Percentiles rank a stretch among this genome's conserved stretches.
Evolutionary conservation across 1,139 yeast species (phyloP).

Genomic region (Debaryomyces subglobosus): DNA sequence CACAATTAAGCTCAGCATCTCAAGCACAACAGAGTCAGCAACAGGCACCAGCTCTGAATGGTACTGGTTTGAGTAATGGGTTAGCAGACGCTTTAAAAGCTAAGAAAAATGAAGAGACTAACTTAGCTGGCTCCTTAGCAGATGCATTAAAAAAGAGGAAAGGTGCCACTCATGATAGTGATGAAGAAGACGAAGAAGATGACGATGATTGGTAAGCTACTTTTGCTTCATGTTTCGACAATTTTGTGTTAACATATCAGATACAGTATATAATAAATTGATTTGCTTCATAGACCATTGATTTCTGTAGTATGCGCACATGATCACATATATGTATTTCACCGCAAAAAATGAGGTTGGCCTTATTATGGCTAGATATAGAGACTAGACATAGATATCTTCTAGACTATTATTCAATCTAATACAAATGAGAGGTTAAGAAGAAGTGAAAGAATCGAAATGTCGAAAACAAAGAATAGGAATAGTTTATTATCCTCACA

Average conservation of each 20-base stretch:
- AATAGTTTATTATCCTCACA: constrained; percentile 39
- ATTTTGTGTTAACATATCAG: neutral
- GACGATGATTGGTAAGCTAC: constrained; percentile 45
- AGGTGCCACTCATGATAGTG: constrained; percentile 71
- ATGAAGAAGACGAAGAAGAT: constrained; percentile 77
- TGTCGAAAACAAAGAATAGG: constrained; percentile 42
- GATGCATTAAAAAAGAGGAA: constrained; percentile 87
- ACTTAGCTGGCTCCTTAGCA: constrained; percentile 84
- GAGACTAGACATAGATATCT: neutral
- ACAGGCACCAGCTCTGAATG: constrained; percentile 16
- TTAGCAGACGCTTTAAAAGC: constrained; percentile 76
- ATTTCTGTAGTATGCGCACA: neutral
- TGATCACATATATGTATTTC: neutral
- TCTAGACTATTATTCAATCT: neutral
- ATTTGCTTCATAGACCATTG: neutral
- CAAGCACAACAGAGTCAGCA: constrained; percentile 18
- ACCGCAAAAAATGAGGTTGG: neutral
- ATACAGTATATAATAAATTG: constrained; percentile 6
- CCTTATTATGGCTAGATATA: neutral
- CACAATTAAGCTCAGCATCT: neutral
- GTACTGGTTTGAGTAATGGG: constrained; percentile 56
- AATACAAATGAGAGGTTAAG: neutral
- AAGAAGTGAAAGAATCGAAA: constrained; percentile 11
- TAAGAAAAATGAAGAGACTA: constrained; percentile 63
- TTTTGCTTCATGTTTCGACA: neutral